Conservation (phyloP, 2,329 filamentous ascomycete species). For the Xylariaceae sp. region DNA sequence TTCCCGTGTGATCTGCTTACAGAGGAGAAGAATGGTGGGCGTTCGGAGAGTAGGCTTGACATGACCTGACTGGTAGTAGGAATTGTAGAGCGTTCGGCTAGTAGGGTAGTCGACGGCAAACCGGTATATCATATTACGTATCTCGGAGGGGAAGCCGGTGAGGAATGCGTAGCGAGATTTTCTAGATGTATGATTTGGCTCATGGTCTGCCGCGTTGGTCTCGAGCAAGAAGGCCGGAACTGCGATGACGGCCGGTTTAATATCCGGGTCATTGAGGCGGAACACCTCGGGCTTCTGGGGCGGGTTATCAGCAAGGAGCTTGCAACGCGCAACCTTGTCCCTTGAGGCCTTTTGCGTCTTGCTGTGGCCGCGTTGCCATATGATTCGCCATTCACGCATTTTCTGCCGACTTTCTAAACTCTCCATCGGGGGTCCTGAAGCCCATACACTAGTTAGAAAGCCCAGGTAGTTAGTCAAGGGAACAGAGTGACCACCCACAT, state of each 20-base stretch:
- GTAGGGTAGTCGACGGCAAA: constrained; percentile 34
- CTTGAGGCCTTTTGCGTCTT: constrained; percentile 23
- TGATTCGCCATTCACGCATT: constrained; percentile 9
- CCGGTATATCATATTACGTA: constrained; percentile 41
- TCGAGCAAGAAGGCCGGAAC: constrained; percentile 26
- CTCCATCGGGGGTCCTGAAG: neutral
- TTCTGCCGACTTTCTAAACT: neutral
- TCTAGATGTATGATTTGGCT: neutral
- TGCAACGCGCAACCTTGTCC: constrained; percentile 24
- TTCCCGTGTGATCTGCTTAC: constrained; percentile 39
- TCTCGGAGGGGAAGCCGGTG: constrained; percentile 36
- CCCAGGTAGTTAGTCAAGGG: neutral
- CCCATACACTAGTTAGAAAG: neutral
- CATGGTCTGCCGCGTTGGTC: constrained; percentile 9
- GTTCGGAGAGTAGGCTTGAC: constrained; percentile 27
- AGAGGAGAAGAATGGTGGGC: constrained; percentile 41
- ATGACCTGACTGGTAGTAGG: constrained; percentile 31
- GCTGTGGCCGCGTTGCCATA: constrained; percentile 18
- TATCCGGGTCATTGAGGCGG: constrained; percentile 23
- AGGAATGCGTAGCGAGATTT: constrained; percentile 30
- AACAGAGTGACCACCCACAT: neutral
- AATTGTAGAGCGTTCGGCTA: constrained; percentile 34
- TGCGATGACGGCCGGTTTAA: constrained; percentile 16
- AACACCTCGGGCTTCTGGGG: constrained; percentile 14
- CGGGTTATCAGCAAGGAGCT: constrained; percentile 25